These are phyloP conservation scores for Suhomyces sp. DNA, from an alignment of 805 yeast species.

Conservation along the genomic window DNA sequence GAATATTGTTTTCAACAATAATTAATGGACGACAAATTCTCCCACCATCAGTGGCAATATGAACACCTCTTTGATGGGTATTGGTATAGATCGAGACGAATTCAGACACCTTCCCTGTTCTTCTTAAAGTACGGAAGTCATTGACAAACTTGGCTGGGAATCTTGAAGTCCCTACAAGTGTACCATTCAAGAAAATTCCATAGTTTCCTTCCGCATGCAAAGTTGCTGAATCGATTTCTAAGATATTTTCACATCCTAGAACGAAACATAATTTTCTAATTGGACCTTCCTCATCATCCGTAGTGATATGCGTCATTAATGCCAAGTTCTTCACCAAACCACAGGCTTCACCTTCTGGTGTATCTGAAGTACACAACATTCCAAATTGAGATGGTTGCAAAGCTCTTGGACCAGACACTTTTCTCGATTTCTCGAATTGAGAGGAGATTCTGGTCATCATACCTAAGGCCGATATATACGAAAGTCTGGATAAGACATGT, in stretches of 20 bases:
- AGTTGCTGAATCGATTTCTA: conserved; percentile 77
- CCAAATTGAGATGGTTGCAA: conserved; percentile 99
- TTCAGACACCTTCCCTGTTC: conserved; percentile 82
- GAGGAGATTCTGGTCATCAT: conserved; percentile 99
- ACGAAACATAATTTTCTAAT: conserved; percentile 71
- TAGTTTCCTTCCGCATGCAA: conserved; percentile 75
- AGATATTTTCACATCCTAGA: conserved; percentile 87
- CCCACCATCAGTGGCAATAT: conserved; percentile 98
- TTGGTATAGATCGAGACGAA: conserved; percentile 90
- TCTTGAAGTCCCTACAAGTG: conserved; percentile 84
- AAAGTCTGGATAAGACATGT: conserved; percentile 86
- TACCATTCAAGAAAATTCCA: conserved; percentile 92
- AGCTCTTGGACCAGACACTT: conserved; percentile 98
- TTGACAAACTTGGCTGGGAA: conserved; percentile 81
- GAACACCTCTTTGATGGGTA: conserved; percentile 87
- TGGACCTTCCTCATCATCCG: conserved; percentile 96
- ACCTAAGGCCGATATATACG: conserved; percentile 93
- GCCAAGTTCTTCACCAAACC: conserved; percentile 97
- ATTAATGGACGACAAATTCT: conserved; percentile 96
- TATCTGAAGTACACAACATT: conserved; percentile 97
- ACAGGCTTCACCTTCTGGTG: conserved; percentile 99
- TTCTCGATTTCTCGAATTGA: conserved; percentile 97
- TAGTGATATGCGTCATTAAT: conserved; percentile 96
- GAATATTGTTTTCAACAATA: conserved; percentile 69
- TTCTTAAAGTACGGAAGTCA: conserved; percentile 75